Evolutionary conservation across 495 filamentous ascomycete genomes (phyloP).

Genomic region (Trichoderma erinaceum): DNA sequence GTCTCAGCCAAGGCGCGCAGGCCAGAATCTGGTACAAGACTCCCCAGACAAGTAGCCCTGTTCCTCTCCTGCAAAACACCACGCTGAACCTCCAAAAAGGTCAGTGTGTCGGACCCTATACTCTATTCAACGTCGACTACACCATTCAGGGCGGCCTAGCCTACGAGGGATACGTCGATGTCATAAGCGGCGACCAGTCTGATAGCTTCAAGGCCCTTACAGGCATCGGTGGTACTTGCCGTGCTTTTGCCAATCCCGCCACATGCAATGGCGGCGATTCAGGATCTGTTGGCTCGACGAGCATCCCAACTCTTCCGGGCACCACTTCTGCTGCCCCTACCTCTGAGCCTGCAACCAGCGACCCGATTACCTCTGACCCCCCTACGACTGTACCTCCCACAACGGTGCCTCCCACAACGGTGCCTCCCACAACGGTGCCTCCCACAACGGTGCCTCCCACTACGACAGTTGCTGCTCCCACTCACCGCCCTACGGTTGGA

Average conservation of each 20-base stretch:
- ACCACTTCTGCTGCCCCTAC: conserved; percentile 25
- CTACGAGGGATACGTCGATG: conserved; percentile 43
- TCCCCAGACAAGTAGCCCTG: conserved; percentile 35
- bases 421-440: conserved; percentile 18
- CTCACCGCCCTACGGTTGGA: conserved; percentile 31
- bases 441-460: conserved; percentile 20
- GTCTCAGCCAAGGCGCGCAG: conserved; percentile 31
- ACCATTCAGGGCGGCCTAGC: conserved; percentile 39
- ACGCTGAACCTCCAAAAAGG: conserved; percentile 43
- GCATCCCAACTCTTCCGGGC: conserved; percentile 22
- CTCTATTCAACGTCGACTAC: conserved; percentile 45
- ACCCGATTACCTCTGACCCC: conserved; percentile 20
- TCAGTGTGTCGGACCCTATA: conserved; percentile 46
- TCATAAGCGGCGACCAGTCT: conserved; percentile 36
- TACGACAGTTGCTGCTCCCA: conserved; percentile 30
- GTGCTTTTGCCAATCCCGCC: conserved; percentile 31
- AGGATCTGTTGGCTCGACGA: conserved; percentile 23
- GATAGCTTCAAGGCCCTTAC: conserved; percentile 27
- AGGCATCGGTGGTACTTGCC: conserved; percentile 35
- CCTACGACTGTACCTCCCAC: conserved; percentile 15
- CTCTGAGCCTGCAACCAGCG: conserved; percentile 17
- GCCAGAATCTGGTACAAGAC: conserved; percentile 42
- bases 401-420: conserved; percentile 20
- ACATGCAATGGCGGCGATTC: conserved; percentile 22
- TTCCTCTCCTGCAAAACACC: conserved; percentile 41